These are phyloP conservation scores for Colletotrichum musae DNA, from an alignment of 2,329 filamentous ascomycete species.

Conservation along the genomic window DNA sequence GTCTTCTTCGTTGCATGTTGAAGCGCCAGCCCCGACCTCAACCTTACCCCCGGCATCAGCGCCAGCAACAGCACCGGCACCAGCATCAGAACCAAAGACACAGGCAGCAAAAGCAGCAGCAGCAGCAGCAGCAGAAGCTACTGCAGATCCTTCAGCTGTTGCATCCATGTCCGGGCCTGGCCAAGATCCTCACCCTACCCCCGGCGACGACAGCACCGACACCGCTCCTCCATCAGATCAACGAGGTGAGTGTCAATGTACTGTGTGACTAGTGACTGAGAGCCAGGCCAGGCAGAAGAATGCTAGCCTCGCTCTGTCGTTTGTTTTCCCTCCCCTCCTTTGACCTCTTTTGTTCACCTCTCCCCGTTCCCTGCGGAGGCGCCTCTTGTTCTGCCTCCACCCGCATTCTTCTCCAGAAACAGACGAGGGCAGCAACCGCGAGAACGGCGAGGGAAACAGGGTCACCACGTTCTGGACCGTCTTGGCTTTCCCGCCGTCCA, in stretches of 20 bases:
- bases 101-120: not conserved
- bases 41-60: not conserved
- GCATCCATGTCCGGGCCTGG: slow-evolving; percentile 15
- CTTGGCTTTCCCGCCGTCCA: slow-evolving; percentile 22
- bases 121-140: not conserved
- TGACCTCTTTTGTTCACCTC: slow-evolving; percentile 3
- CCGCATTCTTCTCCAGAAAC: slow-evolving; percentile 15
- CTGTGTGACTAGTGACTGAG: slow-evolving; percentile 13
- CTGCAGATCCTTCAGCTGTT: slow-evolving; percentile 20
- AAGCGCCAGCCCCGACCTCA: slow-evolving; percentile 7
- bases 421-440: not conserved
- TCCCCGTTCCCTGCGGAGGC: not conserved
- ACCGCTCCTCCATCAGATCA: slow-evolving; percentile 28
- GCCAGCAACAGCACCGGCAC: not conserved
- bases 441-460: not conserved
- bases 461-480: slow-evolving; percentile 30
- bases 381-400: slow-evolving; percentile 23
- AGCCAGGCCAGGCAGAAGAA: slow-evolving; percentile 2
- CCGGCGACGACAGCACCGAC: slow-evolving; percentile 22
- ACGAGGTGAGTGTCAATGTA: slow-evolving; percentile 26
- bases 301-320: slow-evolving; percentile 27
- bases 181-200: slow-evolving; percentile 21
- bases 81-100: slow-evolving; percentile 2
- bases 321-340: slow-evolving; percentile 8
- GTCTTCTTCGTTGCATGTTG: slow-evolving; percentile 13